Percentiles rank a stretch among this genome's conserved stretches.
Conservation (phyloP, 2,329 filamentous ascomycete genomes). For the Mycosphaerella arachidis region DNA sequence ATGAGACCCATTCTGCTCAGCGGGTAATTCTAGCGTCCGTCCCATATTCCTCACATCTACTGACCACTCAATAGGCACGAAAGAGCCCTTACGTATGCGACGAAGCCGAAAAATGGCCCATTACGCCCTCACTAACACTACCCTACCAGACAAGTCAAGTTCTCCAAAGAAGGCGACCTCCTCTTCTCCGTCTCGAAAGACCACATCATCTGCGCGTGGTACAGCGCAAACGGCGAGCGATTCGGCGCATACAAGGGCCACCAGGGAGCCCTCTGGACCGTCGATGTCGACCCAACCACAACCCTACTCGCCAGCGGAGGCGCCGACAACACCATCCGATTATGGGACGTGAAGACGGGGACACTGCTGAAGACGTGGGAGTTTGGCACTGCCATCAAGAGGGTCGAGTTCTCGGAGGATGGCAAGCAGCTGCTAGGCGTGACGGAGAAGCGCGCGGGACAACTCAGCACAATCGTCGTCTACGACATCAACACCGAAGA, state of each 20-base stretch:
- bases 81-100: constrained; percentile 29
- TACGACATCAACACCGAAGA: constrained; percentile 82
- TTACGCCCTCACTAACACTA: not conserved
- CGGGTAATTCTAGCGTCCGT: constrained; percentile 34
- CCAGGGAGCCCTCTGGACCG: constrained; percentile 96
- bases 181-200: constrained; percentile 96
- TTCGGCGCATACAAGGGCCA: constrained; percentile 95
- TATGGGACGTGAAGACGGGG: constrained; percentile 94
- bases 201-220: constrained; percentile 96
- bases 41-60: too few relatives aligned
- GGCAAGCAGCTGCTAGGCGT: constrained; percentile 85
- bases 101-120: constrained; percentile 19
- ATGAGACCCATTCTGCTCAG: constrained; percentile 97
- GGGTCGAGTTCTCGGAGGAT: constrained; percentile 95
- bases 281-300: constrained; percentile 90
- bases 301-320: constrained; percentile 91
- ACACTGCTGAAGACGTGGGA: constrained; percentile 96
- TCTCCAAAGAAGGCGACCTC: constrained; percentile 91
- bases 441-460: constrained; percentile 98
- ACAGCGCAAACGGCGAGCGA: constrained; percentile 94
- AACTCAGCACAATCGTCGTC: constrained; percentile 88
- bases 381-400: constrained; percentile 93
- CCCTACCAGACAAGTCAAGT: constrained; percentile 48
- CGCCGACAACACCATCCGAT: constrained; percentile 94
- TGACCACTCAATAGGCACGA: constrained; percentile 56